Conservation (phyloP, 495 filamentous ascomycete genomes). For the Glutinoglossum americanum region DNA sequence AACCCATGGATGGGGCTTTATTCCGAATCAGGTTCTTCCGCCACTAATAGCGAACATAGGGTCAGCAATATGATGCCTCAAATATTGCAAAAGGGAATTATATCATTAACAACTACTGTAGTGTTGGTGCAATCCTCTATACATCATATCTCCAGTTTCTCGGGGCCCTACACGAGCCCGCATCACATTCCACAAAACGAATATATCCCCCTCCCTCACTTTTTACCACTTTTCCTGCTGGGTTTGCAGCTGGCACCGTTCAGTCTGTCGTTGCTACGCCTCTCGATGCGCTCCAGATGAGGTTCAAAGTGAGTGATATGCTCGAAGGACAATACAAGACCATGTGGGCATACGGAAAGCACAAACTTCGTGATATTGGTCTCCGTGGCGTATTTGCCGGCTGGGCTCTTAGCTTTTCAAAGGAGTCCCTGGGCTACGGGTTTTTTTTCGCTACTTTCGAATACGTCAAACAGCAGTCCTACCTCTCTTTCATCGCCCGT, state of each 20-base stretch:
- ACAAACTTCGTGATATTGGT: constrained; percentile 62
- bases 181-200: constrained; percentile 41
- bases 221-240: constrained; percentile 46
- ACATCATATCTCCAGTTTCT: constrained; percentile 72
- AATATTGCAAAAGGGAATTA: background rate
- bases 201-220: constrained; percentile 54
- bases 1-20: constrained; percentile 64
- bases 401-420: constrained; percentile 53
- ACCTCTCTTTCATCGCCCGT: constrained; percentile 57
- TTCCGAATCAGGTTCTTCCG: constrained; percentile 74
- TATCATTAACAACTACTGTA: constrained; percentile 11
- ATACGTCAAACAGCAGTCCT: constrained; percentile 65
- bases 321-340: constrained; percentile 45
- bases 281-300: constrained; percentile 68
- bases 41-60: constrained; percentile 65
- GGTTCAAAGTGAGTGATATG: constrained; percentile 50
- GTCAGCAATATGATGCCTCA: constrained; percentile 14
- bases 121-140: constrained; percentile 67
- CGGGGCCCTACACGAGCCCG: constrained; percentile 47
- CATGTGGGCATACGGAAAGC: constrained; percentile 61
- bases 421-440: constrained; percentile 63
- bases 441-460: constrained; percentile 78
- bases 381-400: constrained; percentile 64
- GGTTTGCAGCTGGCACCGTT: constrained; percentile 52
- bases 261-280: constrained; percentile 70